phyloP scores from a whole-genome alignment of 208 protist species.

The Wallacemonas sp. region DNA sequence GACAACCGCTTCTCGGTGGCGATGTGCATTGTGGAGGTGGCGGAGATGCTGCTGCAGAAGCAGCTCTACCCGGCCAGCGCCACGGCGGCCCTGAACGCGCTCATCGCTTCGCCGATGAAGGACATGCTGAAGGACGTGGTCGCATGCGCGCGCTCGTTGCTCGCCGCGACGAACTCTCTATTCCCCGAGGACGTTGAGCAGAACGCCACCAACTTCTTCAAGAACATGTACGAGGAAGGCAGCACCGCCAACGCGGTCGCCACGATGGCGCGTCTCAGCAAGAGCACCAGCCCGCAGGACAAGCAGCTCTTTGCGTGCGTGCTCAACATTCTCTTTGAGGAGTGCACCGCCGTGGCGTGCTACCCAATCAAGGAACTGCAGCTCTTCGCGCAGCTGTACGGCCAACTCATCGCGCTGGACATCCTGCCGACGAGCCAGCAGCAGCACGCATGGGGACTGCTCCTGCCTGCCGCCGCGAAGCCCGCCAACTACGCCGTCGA shows the following conservation, averaged over 20 bases:
- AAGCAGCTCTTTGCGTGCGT: constrained; percentile 88
- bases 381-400: constrained; percentile 80
- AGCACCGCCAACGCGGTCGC: constrained; percentile 54
- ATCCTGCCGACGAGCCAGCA: constrained; percentile 72
- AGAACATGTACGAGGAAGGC: constrained; percentile 75
- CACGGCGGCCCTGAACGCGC: constrained; percentile 77
- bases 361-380: constrained; percentile 87
- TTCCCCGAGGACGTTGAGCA: constrained; percentile 85
- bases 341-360: constrained; percentile 60
- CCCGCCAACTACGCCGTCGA: constrained; percentile 89
- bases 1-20: constrained; percentile 91
- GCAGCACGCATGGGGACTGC: constrained; percentile 73
- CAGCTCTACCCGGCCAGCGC: constrained; percentile 82
- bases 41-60: constrained; percentile 79
- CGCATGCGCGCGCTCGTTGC: constrained; percentile 69
- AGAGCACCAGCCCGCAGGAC: constrained; percentile 65
- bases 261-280: constrained; percentile 60
- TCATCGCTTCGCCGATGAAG: constrained; percentile 78
- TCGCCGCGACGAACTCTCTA: constrained; percentile 77
- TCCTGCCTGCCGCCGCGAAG: constrained; percentile 94
- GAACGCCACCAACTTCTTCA: constrained; percentile 85
- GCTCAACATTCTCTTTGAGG: constrained; percentile 88
- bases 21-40: constrained; percentile 83
- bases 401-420: constrained; percentile 82
- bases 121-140: constrained; percentile 72